Evolutionary conservation across 176 grass and related monocot species (phyloP), one percentile per base, ranked within the genome.

Genomic region (Triticum monococcum): DNA sequence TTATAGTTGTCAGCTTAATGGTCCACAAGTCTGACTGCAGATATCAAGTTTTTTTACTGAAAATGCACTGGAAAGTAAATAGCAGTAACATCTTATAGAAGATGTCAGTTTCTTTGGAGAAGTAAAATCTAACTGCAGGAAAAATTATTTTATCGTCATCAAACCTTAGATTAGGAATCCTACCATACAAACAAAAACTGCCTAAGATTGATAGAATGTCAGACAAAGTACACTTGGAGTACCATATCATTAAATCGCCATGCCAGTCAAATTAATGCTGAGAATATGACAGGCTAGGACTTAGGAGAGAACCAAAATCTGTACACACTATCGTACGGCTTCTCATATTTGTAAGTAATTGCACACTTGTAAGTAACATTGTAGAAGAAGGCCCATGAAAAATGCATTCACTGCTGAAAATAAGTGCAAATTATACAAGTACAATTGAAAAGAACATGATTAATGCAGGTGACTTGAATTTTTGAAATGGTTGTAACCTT

Each of bases 1-100:
- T 8, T 83, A 73, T 62, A 46, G 32, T 46, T 38, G 5, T 75
- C 38, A 22, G 56, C 10, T 77, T 12, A 85, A 18, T 30, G 52
- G 31, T 48, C 66, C 9, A 28, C 13, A 78, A 28, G 61, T 8
- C 17, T 37, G 61, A 68, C 77, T 67, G 43, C 32, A 56, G 62
- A 67, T 66, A 25, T 36, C 59, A 77, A 38, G 40, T 0, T 52
- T 10, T 10, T 56, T 9, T 37, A 83, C 63, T 78, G n/a, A 77
- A 88, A 59, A 83, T 76, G 80, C 24, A 68, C 18, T 25, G 36
- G 7, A 83, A 87, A 81, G 31, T 64, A 62, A 87, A 73, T 48
- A 62, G 2, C 25, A 87, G 14, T 61, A 43, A 36, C 33, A 63
- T 72, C 12, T 61, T 22, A 17, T 16, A 68, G 32, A 80, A 30